Percentiles rank a stretch among this genome's conserved stretches.
Conservation (phyloP, 2,329 filamentous ascomycete species). For the Aureobasidium pullulans region DNA sequence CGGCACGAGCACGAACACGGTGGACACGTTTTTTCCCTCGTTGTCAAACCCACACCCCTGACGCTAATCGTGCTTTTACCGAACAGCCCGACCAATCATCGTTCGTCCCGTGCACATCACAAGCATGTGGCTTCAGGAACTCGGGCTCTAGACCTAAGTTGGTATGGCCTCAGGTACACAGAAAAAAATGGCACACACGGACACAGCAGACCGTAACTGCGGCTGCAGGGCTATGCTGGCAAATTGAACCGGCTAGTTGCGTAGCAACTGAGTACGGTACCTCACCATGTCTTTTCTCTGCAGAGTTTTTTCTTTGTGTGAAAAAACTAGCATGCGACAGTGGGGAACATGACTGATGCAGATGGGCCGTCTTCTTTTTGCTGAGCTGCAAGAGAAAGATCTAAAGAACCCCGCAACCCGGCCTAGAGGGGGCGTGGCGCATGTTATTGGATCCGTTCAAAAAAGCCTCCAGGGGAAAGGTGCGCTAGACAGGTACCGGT, state of each 20-base stretch:
- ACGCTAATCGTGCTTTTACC: constrained; percentile 5
- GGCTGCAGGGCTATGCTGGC: constrained; percentile 2
- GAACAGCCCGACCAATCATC: not conserved
- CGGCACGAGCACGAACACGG: not conserved
- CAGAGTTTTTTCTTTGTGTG: constrained; percentile 2
- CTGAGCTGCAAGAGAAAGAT: constrained; percentile 10
- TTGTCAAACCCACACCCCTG: constrained; percentile 11
- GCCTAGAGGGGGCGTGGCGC: not conserved
- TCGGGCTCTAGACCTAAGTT: not conserved
- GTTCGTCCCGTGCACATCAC: not conserved
- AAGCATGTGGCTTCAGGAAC: not conserved
- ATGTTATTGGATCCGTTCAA: constrained; percentile 3
- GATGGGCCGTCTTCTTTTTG: constrained; percentile 4
- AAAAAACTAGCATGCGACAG: not conserved
- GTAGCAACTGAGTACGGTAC: not conserved
- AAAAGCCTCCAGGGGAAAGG: constrained; percentile 2
- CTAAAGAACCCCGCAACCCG: constrained; percentile 6
- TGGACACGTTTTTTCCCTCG: constrained; percentile 11
- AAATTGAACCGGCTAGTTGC: not conserved
- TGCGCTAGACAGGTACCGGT: constrained; percentile 10
- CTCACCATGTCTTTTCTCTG: not conserved
- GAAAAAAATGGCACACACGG: constrained; percentile 2
- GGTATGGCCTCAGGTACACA: constrained; percentile 7
- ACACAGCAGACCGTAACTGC: not conserved
- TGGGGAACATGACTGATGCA: constrained; percentile 9